Percentiles rank a stretch among this genome's conserved stretches.
phyloP scores from a whole-genome alignment of 108 stramenopile genomes.

The Cafeteria roenbergensis region DNA sequence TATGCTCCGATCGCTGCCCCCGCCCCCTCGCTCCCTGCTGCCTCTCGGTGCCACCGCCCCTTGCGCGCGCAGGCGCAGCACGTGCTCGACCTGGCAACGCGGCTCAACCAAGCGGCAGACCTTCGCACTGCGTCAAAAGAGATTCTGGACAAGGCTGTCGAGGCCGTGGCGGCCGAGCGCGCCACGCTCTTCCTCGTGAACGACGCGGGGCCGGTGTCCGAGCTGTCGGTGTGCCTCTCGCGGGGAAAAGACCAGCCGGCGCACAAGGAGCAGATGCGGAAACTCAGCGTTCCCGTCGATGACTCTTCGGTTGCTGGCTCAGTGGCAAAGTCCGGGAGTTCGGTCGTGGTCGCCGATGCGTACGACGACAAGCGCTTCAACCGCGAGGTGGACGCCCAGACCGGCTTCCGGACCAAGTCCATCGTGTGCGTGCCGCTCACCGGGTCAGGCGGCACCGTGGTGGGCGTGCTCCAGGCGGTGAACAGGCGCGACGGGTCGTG shows the following conservation, averaged over 20 bases:
- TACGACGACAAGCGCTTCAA: constrained; percentile 47
- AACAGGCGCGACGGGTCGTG: no score
- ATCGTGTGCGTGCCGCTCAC: constrained; percentile 39
- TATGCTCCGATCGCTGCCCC: no score
- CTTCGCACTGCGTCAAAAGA: no score
- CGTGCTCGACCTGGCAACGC: no score
- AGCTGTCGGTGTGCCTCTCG: no score
- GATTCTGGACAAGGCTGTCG: no score
- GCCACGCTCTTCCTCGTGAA: constrained; percentile 6
- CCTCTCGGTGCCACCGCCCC: no score
- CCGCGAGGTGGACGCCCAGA: constrained; percentile 24
- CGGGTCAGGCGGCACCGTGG: constrained; percentile 8
- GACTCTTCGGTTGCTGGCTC: constrained; percentile 29
- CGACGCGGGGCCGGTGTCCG: neutral
- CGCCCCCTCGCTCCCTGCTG: no score
- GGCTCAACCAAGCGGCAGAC: no score
- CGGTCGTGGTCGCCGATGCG: constrained; percentile 38
- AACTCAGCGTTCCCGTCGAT: constrained; percentile 12
- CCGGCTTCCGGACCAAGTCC: constrained; percentile 38
- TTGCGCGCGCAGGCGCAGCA: no score
- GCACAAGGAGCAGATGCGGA: neutral
- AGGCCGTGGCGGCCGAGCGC: neutral
- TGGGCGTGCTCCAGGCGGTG: constrained; percentile 25
- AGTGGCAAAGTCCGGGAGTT: constrained; percentile 28
- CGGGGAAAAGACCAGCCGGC: neutral